Base-by-base conservation (phyloP, 2,329 filamentous ascomycete species). In the Alternaria infectoria region DNA sequence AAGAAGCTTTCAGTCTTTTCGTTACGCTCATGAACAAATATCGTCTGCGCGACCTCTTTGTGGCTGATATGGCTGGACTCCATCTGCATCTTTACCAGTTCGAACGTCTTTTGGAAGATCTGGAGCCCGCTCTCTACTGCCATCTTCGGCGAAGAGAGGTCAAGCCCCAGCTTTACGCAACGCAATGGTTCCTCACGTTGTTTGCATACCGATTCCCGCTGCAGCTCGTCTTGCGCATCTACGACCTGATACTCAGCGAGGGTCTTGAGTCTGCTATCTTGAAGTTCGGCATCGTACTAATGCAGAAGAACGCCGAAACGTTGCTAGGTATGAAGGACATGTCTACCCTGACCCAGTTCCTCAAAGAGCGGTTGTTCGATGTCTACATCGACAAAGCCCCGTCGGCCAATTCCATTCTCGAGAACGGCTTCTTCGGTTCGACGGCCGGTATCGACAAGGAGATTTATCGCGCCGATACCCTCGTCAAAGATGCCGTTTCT, bases 121-220 rank as follows among this genome's bases (percentile, higher is more conserved):
- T 95, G 46, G 95, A 99, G 77, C 96, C 96, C 3, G 94, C 94
- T 3, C 84, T 99, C 7, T 97, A 97, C 81, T 97, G 95, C 77
- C 96, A 99, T 80, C 88, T 99, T 59, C 92, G 92, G 74, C 90
- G 96, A 62, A 89, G 92, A 59, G 90, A 93, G 68, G 96, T 99
- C 58, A 91, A 91, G 9, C 91, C 96, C 1, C 93, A 97, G 76
- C 86, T 99, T 9, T 99, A 99, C 77, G 96, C 96, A 47, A 99
- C 96, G 0, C 96, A 99, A 80, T 99, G 96, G 96, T 99, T 99
- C 81, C 86, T 99, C 54, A 99, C 96, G 0, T 86, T 99, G n/a
- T 99, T 99, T 77, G 93, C 95, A 30, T 99, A 99, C 80, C 92
- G 96, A 45, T 99, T 99, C 80, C 96, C 96, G 9, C 86, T 99